Conservation (phyloP, 768 basidiomycete species). For the Hysterangium stoloniferum region DNA sequence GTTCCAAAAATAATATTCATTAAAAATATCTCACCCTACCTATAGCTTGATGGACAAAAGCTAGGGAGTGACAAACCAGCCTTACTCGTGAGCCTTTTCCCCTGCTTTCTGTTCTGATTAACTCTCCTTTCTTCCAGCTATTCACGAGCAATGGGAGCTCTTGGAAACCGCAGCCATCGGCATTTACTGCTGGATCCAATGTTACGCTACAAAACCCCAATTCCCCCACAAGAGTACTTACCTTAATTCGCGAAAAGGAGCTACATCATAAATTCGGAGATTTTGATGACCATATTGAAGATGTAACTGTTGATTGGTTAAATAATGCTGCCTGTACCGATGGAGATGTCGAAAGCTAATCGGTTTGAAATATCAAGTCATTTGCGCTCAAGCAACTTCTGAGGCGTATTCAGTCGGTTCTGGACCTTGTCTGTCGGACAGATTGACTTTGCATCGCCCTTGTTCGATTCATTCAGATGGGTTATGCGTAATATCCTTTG, state of each 20-base stretch:
- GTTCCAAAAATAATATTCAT: slow-evolving; percentile 21
- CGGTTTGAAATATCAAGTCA: neutral
- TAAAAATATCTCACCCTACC: slow-evolving; percentile 9
- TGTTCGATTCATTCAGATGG: too few relatives aligned
- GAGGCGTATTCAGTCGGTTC: too few relatives aligned
- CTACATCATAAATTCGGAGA: slow-evolving; percentile 59
- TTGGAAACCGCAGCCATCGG: slow-evolving; percentile 41
- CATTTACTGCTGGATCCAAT: slow-evolving; percentile 39
- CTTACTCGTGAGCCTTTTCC: slow-evolving; percentile 43
- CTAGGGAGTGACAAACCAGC: slow-evolving; percentile 46
- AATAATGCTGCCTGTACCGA: slow-evolving; percentile 26
- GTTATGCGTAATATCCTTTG: too few relatives aligned
- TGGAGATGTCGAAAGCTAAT: neutral
- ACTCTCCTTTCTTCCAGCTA: slow-evolving; percentile 30
- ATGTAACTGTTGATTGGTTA: slow-evolving; percentile 49
- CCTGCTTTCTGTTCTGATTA: neutral
- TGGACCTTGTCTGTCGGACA: neutral
- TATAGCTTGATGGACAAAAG: slow-evolving; percentile 53
- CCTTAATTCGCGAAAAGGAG: slow-evolving; percentile 41
- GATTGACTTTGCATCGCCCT: neutral
- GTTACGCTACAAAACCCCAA: slow-evolving; percentile 41
- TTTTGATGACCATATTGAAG: slow-evolving; percentile 78
- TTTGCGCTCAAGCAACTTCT: too few relatives aligned
- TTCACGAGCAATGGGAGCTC: slow-evolving; percentile 36
- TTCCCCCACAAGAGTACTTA: slow-evolving; percentile 39